Base-by-base conservation (phyloP, 805 yeast genomes). In the Hanseniaspora clermontiae region DNA sequence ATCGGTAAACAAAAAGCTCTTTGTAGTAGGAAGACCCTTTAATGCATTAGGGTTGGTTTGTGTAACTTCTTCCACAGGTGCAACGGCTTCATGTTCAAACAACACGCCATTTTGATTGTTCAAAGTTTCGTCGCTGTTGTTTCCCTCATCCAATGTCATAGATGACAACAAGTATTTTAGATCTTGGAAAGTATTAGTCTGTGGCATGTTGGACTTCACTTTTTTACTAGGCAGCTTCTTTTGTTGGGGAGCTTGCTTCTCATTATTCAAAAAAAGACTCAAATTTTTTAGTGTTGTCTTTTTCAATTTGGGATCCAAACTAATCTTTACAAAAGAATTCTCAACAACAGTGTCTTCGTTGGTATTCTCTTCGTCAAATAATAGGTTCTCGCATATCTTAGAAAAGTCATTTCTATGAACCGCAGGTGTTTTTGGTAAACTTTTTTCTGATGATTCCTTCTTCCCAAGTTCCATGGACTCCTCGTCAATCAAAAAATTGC, bases 381-480 rank as follows among this genome's bases (percentile, higher is more conserved):
- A 49, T 14, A 67, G 61, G 45, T 65, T 65, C 40, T 67, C 66
- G 56, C 69, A 65, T n/a, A 67, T 51, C n/a, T 58, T 52, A 36
- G 64, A 68, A 52, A 68, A 67, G 34, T 67, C 70, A 37, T 62
- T 57, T 49, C 40, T 49, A n/a, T 49, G 51, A n/a, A 45, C 31
- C 2, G 17, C 19, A 24, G 34, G 40, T 5, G 34, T 14, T 14
- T 7, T 4, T 20, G 29, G 49, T 36, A 31, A n/a, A 11, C 29
- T 24, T 3, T 12, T 17, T 15, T 43, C 45, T 40, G 14, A 27
- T 38, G n/a, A 19, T 15, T 45, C 27, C 15, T 43, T 37, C 10
- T 24, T 42, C 27, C 24, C 32, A 52, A 29, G 61, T 61, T 7
- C 66, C 62, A 40, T 61, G 61, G 8, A 60, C 38, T 10, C 59